phyloP scores from a whole-genome alignment of 75 land plant genomes.

The Sequoia sempervirens region DNA sequence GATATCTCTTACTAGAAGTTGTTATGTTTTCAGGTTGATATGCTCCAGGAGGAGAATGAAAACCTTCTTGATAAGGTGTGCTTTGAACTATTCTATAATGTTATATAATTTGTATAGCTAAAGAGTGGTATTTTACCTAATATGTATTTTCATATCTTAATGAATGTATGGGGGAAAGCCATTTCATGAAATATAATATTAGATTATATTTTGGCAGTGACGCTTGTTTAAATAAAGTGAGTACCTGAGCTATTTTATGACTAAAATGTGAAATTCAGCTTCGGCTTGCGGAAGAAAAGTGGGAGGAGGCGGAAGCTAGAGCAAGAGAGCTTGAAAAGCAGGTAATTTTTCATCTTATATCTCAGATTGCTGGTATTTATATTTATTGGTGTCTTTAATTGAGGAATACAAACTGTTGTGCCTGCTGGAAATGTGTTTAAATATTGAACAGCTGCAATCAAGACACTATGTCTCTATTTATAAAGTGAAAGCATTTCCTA shows the following conservation, averaged over 20 bases:
- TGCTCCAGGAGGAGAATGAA: slow-evolving; percentile 89
- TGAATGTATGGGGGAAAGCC: background rate
- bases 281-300: slow-evolving; percentile 72
- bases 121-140: background rate
- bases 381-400: background rate
- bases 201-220: background rate
- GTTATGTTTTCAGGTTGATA: slow-evolving; percentile 68
- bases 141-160: background rate
- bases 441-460: background rate
- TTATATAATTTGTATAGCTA: background rate
- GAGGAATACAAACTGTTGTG: background rate
- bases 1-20: background rate
- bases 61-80: slow-evolving; percentile 65
- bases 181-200: background rate
- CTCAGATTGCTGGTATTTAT: background rate
- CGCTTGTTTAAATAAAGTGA: slow-evolving; percentile 2
- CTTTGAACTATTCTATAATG: slow-evolving; percentile 1
- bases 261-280: slow-evolving; percentile 34
- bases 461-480: background rate
- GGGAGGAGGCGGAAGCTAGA: slow-evolving; percentile 71
- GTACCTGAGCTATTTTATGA: slow-evolving; percentile 7
- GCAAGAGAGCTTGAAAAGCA: slow-evolving; percentile 92
- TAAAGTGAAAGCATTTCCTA: background rate
- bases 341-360: slow-evolving; percentile 26
- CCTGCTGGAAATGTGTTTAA: background rate